Conservation (phyloP, 805 yeast species). For the Wickerhamomyces xylosicus region DNA sequence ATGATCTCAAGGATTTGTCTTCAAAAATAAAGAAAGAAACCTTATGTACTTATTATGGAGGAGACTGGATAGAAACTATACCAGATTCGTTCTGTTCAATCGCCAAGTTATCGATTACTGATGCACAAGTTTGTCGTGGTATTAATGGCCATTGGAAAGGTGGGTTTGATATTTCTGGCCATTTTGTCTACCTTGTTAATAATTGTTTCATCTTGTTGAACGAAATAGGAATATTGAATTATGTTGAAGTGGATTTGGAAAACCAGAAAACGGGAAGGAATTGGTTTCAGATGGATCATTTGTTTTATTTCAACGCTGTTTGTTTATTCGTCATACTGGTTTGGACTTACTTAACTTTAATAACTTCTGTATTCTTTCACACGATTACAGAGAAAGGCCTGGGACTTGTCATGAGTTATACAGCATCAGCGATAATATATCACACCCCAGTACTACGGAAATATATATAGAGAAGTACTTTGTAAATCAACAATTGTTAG, state of each 20-base stretch:
- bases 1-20: not conserved
- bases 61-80: constrained; percentile 13
- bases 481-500: too few relatives aligned
- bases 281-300: constrained; percentile 7
- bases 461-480: too few relatives aligned
- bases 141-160: constrained; percentile 31
- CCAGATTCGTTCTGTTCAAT: constrained; percentile 7
- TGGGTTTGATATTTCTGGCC: constrained; percentile 48
- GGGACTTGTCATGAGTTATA: constrained; percentile 58
- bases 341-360: constrained; percentile 52
- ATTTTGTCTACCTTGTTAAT: constrained; percentile 34
- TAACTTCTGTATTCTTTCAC: constrained; percentile 82
- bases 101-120: constrained; percentile 6
- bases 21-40: not conserved
- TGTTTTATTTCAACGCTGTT: constrained; percentile 3
- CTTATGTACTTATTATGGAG: constrained; percentile 10
- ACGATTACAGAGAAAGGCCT: constrained; percentile 61
- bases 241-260: constrained; percentile 1
- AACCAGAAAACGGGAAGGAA: constrained; percentile 1
- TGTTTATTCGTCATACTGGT: constrained; percentile 13
- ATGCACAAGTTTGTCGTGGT: constrained; percentile 21
- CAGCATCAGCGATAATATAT: constrained; percentile 39
- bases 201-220: constrained; percentile 31
- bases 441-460: constrained; percentile 7
- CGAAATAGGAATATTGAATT: constrained; percentile 18